These are phyloP conservation scores for Ceratocystis colombiana DNA, from an alignment of 2,329 filamentous ascomycete genomes.

Conservation along the genomic window DNA sequence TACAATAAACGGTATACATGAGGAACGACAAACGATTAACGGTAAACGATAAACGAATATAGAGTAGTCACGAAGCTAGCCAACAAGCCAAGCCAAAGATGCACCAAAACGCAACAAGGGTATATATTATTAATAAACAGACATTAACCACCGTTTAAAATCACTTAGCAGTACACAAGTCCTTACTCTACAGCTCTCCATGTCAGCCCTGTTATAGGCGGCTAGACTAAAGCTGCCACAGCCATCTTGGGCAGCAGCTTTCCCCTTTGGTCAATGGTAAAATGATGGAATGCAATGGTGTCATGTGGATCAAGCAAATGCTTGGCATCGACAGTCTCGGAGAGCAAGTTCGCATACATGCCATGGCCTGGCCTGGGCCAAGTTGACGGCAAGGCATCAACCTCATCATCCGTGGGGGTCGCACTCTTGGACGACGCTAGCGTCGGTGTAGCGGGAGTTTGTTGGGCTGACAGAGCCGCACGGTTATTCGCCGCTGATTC, in stretches of 20 bases:
- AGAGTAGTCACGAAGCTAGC: neutral
- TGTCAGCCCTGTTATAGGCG: neutral
- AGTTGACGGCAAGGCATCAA: constrained; percentile 33
- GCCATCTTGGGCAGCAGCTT: constrained; percentile 25
- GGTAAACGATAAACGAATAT: too few species aligned
- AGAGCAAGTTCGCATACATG: constrained; percentile 34
- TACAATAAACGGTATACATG: neutral
- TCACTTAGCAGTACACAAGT: neutral
- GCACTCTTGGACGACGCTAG: constrained; percentile 21
- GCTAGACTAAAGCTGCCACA: constrained; percentile 23
- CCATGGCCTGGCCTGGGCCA: constrained; percentile 37
- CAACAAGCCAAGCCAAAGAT: too few species aligned
- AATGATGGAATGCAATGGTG: constrained; percentile 38
- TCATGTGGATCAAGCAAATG: constrained; percentile 36
- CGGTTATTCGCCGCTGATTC: neutral
- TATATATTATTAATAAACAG: constrained; percentile 1
- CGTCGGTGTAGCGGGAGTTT: constrained; percentile 15
- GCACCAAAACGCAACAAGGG: neutral
- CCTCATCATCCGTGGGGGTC: constrained; percentile 28
- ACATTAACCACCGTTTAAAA: neutral
- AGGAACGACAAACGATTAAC: too few species aligned
- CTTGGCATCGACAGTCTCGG: constrained; percentile 34
- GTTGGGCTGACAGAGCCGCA: constrained; percentile 9
- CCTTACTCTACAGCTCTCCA: neutral
- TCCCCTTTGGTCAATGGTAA: constrained; percentile 33